Evolutionary conservation across 176 grass and related monocot species (phyloP).

Genomic region (Musa acuminata): DNA sequence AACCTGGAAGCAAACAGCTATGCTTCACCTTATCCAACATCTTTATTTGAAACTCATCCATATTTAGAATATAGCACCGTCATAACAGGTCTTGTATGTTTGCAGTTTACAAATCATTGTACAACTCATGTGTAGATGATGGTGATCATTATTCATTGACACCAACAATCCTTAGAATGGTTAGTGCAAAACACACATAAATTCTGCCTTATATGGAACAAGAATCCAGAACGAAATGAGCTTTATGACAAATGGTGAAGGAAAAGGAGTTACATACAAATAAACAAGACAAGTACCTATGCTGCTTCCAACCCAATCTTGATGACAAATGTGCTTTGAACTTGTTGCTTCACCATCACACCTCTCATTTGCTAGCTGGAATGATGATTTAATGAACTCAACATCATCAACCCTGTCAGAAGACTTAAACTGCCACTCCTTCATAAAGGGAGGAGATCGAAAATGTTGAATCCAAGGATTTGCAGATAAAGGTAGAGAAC

Average conservation of each 20-base stretch:
- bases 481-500: conserved; percentile 27
- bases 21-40: no score
- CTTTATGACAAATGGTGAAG: background rate
- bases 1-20: no score
- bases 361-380: conserved; percentile 16
- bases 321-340: conserved; percentile 22
- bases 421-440: conserved; percentile 1
- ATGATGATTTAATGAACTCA: conserved; percentile 26
- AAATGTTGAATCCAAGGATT: conserved; percentile 58
- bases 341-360: conserved; percentile 28
- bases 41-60: no score
- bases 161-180: no score
- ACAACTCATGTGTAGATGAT: no score
- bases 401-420: conserved; percentile 18
- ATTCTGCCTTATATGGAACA: background rate
- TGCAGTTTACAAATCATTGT: no score
- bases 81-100: no score
- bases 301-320: conserved; percentile 19
- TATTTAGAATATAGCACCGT: no score
- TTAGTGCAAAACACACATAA: no score
- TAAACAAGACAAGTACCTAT: conserved; percentile 43
- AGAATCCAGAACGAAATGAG: background rate
- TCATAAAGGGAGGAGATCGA: conserved; percentile 19
- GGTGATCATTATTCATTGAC: no score
- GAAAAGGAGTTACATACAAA: background rate